Percentiles rank a stretch among this genome's conserved stretches.
Evolutionary conservation across 805 yeast genomes (phyloP).

Genomic region (Nakazawaea ernobii): DNA sequence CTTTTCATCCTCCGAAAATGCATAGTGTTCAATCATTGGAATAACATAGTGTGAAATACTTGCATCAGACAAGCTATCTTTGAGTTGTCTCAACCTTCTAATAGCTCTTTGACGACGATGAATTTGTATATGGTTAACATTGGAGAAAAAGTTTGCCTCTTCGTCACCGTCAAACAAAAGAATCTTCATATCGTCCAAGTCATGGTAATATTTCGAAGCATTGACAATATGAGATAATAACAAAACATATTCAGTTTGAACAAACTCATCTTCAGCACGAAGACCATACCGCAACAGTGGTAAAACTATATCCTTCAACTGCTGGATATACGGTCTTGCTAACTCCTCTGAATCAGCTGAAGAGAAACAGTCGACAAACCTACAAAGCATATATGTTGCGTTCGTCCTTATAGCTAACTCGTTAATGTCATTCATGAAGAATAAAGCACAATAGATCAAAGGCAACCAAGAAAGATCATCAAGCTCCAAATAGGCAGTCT

Average conservation of each 20-base stretch:
- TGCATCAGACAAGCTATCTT: conserved; percentile 39
- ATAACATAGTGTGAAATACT: conserved; percentile 74
- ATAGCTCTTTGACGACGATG: conserved; percentile 85
- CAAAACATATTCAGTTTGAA: conserved; percentile 67
- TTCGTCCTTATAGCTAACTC: conserved; percentile 79
- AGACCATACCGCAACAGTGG: conserved; percentile 67
- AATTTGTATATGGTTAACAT: conserved; percentile 76
- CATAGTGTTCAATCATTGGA: conserved; percentile 82
- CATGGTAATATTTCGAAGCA: conserved; percentile 36
- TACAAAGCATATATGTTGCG: conserved; percentile 56
- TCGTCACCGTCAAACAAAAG: conserved; percentile 64
- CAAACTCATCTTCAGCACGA: conserved; percentile 50
- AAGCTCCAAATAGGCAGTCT: conserved; percentile 37
- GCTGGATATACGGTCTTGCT: conserved; percentile 25
- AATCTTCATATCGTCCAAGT: conserved; percentile 59
- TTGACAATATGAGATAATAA: conserved; percentile 60
- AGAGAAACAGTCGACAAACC: conserved; percentile 57
- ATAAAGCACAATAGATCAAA: conserved; percentile 60
- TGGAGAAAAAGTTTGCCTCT: conserved; percentile 67
- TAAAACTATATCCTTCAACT: conserved; percentile 49
- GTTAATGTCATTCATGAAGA: conserved; percentile 66
- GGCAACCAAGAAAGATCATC: conserved; percentile 73
- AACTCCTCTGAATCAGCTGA: conserved; percentile 20
- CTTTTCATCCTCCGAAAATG: conserved; percentile 52
- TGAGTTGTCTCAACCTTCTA: conserved; percentile 49